Evolutionary conservation across 768 basidiomycete species (phyloP).

Genomic region (Hypholoma fasciculare): DNA sequence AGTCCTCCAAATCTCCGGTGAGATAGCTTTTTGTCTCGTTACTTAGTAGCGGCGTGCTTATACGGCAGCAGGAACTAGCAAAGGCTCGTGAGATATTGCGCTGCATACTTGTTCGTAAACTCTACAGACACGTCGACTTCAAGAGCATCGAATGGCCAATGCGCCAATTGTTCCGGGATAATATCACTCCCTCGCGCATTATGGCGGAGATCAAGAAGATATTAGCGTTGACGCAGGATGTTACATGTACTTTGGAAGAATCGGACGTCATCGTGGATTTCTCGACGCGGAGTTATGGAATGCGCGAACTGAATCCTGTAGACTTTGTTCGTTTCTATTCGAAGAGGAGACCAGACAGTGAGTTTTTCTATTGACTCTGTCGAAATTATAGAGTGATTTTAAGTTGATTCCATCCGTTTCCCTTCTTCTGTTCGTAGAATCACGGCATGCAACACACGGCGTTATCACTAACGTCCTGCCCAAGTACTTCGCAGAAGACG

Average conservation of each 20-base stretch:
- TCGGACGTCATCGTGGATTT: conserved; percentile 66
- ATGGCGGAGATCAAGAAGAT: conserved; percentile 24
- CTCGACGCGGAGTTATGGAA: conserved; percentile 69
- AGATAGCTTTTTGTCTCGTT: conserved; percentile 15
- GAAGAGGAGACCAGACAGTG: conserved; percentile 60
- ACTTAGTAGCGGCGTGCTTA: too few species aligned
- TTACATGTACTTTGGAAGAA: conserved; percentile 32
- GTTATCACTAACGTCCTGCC: conserved; percentile 70
- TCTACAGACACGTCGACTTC: conserved; percentile 73
- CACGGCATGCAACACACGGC: conserved; percentile 43
- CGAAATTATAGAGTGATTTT: too few species aligned
- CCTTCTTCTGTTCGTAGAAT: conserved; percentile 28
- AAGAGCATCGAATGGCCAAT: conserved; percentile 44
- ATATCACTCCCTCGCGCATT: conserved; percentile 43
- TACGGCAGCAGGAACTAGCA: conserved; percentile 52
- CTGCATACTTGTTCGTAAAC: conserved; percentile 58
- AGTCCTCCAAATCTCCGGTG: conserved; percentile 51
- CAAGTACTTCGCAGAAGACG: conserved; percentile 58
- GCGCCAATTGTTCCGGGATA: conserved; percentile 29
- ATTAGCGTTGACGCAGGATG: background rate
- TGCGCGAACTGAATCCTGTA: conserved; percentile 66
- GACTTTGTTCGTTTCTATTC: conserved; percentile 71
- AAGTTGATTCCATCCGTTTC: background rate
- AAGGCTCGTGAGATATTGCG: conserved; percentile 58
- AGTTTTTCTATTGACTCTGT: conserved; percentile 7